Base-by-base conservation (phyloP, 306 rosid species). In the Luffa acutangula region DNA sequence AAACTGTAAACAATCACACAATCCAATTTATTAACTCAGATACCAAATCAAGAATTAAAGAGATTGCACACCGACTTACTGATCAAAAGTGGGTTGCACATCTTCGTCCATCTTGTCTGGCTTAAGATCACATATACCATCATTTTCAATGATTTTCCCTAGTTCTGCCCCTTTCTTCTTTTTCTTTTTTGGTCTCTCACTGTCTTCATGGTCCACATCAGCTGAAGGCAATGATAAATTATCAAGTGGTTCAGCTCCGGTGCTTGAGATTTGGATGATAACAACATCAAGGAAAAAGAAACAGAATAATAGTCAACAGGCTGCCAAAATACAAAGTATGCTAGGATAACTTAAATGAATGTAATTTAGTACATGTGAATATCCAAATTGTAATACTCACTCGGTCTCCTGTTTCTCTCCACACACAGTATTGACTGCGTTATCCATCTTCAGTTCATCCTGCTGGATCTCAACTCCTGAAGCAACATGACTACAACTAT, bases 41-140 rank as follows among this genome's bases (percentile, higher is more conserved):
- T 36, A 66, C 59, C 56, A 20, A 13, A 46, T 2, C 36, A 72
- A 62, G 43, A 42, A 42, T 39, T 31, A 33, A 76, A 67, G 72
- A 49, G 43, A 56, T 39, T 46, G 41, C 18, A 71, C 9, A 25
- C 18, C 41, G 4, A 81, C 93, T 81, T 84, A 90, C 97, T 78
- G 82, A 80, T 82, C 87, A 79, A 54, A 51, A 76, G 76, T 83
- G 52, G 75, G 80, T 70, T 82, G 79, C 51, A 75, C 42, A 3
- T 72, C 80, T 63, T 65, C 75, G 79, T 59, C 78, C 52, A 79
- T 53, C 62, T 75, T 21, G 76, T 53, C 80, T 6, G 83, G 83
- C 52, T 71, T 84, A 54, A 79, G 65, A 79, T n/a, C 31, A 34
- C 80, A 34, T 52, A 77, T 45, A 53, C 69, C 65, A 31, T 65